Conservation (phyloP, 2,329 filamentous ascomycete species). For the Mycocentrospora acerina region DNA sequence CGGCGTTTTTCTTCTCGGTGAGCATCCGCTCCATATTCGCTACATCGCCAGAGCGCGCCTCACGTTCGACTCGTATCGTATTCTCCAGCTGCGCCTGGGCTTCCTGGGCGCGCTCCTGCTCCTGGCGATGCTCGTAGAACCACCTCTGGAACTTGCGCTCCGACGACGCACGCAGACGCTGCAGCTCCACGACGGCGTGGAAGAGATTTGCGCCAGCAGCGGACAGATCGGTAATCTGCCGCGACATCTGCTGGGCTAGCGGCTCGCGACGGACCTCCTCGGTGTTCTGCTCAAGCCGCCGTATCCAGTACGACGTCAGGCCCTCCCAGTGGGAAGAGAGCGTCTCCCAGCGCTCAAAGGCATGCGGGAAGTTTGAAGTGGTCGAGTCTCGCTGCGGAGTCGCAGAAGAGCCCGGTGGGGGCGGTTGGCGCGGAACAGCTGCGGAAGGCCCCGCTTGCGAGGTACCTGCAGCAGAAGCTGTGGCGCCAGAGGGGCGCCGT, state of each 20-base stretch:
- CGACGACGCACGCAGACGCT: constrained; percentile 88
- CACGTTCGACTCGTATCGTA: constrained; percentile 72
- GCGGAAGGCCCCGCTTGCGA: constrained; percentile 36
- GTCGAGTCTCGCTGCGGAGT: constrained; percentile 40
- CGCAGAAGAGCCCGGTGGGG: constrained; percentile 26
- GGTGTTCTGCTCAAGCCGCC: constrained; percentile 84
- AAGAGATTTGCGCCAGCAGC: constrained; percentile 96
- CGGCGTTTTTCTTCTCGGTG: constrained; percentile 66
- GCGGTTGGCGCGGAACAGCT: constrained; percentile 30
- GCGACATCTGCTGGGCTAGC: constrained; percentile 81
- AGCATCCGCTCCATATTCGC: constrained; percentile 67
- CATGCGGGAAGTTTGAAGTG: constrained; percentile 81
- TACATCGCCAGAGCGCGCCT: constrained; percentile 67
- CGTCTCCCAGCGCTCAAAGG: constrained; percentile 96
- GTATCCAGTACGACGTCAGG: constrained; percentile 95
- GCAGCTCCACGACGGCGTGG: constrained; percentile 94
- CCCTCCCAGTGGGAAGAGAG: constrained; percentile 98
- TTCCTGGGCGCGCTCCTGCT: constrained; percentile 84
- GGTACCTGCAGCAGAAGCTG: constrained; percentile 24
- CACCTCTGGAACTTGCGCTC: constrained; percentile 98
- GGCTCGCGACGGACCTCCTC: constrained; percentile 81
- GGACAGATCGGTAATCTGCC: constrained; percentile 95
- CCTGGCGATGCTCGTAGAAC: constrained; percentile 93
- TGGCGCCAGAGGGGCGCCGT: constrained; percentile 27
- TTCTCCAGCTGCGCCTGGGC: constrained; percentile 77